These are phyloP conservation scores for Tetrapyrgos nigripes DNA, from an alignment of 1,284 basidiomycete species.

Conservation along the genomic window DNA sequence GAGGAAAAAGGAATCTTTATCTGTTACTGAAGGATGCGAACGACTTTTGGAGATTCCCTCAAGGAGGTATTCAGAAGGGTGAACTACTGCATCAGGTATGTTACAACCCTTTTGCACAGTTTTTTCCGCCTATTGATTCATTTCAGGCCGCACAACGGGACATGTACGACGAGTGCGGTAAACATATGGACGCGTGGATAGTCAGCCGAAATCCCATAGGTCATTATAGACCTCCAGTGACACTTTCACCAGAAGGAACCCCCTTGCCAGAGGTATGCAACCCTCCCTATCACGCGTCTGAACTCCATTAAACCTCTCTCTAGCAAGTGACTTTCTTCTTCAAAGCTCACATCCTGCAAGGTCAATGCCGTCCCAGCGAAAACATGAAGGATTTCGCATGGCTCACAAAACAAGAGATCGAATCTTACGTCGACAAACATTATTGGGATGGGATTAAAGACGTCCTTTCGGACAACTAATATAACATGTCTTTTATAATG, in stretches of 20 bases:
- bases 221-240: slow-evolving; percentile 36
- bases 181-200: slow-evolving; percentile 83
- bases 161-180: slow-evolving; percentile 70
- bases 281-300: slow-evolving; percentile 3
- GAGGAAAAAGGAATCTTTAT: slow-evolving; percentile 87
- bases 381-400: slow-evolving; percentile 81
- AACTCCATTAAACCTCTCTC: slow-evolving; percentile 3
- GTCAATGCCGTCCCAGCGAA: slow-evolving; percentile 67
- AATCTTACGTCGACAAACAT: slow-evolving; percentile 61
- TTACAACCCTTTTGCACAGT: not conserved
- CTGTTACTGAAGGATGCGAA: slow-evolving; percentile 73
- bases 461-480: slow-evolving; percentile 77
- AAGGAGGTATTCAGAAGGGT: slow-evolving; percentile 65
- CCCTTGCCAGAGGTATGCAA: slow-evolving; percentile 41
- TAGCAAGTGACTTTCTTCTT: slow-evolving; percentile 74
- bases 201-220: slow-evolving; percentile 80
- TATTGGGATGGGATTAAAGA: slow-evolving; percentile 85
- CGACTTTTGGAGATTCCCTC: slow-evolving; percentile 82
- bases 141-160: slow-evolving; percentile 72
- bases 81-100: slow-evolving; percentile 75
- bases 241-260: slow-evolving; percentile 27
- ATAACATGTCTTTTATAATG: slow-evolving; percentile 12
- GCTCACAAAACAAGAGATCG: slow-evolving; percentile 89
- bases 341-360: slow-evolving; percentile 85
- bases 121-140: slow-evolving; percentile 8